Conservation (phyloP, 2,329 filamentous ascomycete genomes). For the Neurospora crassa region DNA sequence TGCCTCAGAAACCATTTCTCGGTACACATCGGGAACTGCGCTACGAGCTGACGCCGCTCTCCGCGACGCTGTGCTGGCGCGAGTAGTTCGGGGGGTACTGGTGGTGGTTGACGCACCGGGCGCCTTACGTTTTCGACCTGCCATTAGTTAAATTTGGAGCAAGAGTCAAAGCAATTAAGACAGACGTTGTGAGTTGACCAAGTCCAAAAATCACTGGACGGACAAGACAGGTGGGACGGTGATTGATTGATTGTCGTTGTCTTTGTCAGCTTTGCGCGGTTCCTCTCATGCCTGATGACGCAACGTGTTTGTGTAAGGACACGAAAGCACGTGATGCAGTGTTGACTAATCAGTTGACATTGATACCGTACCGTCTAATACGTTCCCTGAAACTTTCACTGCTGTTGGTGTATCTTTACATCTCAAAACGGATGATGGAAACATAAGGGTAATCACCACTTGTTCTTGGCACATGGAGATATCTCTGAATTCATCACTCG, state of each 20-base stretch:
- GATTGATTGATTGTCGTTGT: not conserved
- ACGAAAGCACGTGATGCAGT: not conserved
- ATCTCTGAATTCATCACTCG: too few species aligned
- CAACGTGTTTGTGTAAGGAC: not conserved
- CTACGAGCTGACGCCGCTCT: not conserved
- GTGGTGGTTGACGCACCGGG: not conserved
- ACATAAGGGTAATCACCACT: not conserved
- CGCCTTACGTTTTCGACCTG: conserved; percentile 17
- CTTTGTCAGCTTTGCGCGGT: not conserved
- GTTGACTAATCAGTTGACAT: not conserved
- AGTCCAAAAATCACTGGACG: not conserved
- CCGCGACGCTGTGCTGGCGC: conserved; percentile 6
- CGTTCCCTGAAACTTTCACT: not conserved
- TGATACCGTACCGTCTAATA: not conserved
- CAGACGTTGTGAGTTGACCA: not conserved
- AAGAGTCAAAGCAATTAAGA: not conserved
- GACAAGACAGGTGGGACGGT: not conserved
- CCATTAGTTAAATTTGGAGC: conserved; percentile 10
- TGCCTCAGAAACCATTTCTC: conserved; percentile 14
- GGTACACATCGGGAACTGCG: conserved; percentile 12
- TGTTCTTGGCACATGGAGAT: not conserved
- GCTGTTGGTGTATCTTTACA: not conserved
- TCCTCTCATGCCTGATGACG: not conserved
- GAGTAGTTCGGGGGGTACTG: conserved; percentile 7
- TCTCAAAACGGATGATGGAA: not conserved